These are phyloP conservation scores for Candida ovalis DNA, from an alignment of 805 yeast genomes.

Conservation along the genomic window DNA sequence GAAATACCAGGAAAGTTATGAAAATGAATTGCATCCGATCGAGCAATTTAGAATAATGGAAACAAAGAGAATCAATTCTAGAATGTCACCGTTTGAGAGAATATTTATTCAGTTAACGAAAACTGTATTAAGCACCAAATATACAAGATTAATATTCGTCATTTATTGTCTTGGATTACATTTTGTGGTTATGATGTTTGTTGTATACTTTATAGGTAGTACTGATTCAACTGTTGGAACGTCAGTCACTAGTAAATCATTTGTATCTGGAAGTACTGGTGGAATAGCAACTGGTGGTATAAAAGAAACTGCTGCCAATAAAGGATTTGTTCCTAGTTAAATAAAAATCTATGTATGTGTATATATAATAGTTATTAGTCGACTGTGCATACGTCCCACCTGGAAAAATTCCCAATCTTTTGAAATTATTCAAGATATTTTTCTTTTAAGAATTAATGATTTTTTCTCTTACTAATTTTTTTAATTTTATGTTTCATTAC, in stretches of 20 bases:
- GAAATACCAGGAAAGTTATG: slow-evolving; percentile 62
- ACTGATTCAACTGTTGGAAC: slow-evolving; percentile 2
- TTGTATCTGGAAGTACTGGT: slow-evolving; percentile 24
- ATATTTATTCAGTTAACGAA: slow-evolving; percentile 70
- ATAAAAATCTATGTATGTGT: background rate
- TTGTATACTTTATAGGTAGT: slow-evolving; percentile 45
- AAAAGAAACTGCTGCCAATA: background rate
- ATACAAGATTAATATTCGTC: slow-evolving; percentile 69
- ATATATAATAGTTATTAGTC: background rate
- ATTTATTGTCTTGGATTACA: slow-evolving; percentile 75
- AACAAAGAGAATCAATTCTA: slow-evolving; percentile 67
- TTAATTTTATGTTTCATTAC: no score
- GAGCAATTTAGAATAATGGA: slow-evolving; percentile 78
- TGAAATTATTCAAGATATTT: no score
- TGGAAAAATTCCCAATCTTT: no score
- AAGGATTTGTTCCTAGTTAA: slow-evolving; percentile 1
- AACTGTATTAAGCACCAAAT: slow-evolving; percentile 68
- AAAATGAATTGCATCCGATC: slow-evolving; percentile 76
- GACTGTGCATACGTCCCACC: no score
- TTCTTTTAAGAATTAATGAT: no score
- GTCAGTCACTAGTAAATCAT: slow-evolving; percentile 7
- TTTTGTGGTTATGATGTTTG: slow-evolving; percentile 61
- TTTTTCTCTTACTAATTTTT: no score
- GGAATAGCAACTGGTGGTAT: slow-evolving; percentile 20
- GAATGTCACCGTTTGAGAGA: slow-evolving; percentile 74